phyloP scores from a whole-genome alignment of 1,284 basidiomycete genomes.

The Trichosporon ovoides region DNA sequence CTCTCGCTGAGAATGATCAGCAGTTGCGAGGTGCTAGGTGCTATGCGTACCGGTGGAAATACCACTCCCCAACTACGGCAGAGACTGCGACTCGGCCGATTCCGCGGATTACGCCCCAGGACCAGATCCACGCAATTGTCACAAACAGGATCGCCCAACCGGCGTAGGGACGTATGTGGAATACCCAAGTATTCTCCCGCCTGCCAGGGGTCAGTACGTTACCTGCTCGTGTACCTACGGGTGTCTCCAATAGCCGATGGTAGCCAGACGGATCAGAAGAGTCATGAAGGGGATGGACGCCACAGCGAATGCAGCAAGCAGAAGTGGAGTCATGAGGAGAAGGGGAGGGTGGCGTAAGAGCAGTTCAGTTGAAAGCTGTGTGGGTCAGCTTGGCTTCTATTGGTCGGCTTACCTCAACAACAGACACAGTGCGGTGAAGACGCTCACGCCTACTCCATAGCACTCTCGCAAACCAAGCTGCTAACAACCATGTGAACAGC shows the following conservation, averaged over 20 bases:
- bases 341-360: slow-evolving; percentile 74
- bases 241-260: slow-evolving; percentile 61
- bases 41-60: slow-evolving; percentile 68
- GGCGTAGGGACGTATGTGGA: slow-evolving; percentile 72
- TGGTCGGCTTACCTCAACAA: slow-evolving; percentile 56
- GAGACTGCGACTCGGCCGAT: slow-evolving; percentile 71
- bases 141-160: slow-evolving; percentile 71
- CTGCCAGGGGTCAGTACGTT: slow-evolving; percentile 10
- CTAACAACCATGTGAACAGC: slow-evolving; percentile 64
- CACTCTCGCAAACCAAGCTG: slow-evolving; percentile 64
- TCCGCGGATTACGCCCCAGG: slow-evolving; percentile 80
- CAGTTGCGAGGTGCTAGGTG: slow-evolving; percentile 5
- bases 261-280: slow-evolving; percentile 70
- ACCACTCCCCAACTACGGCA: slow-evolving; percentile 85
- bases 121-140: slow-evolving; percentile 77
- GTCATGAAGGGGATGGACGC: slow-evolving; percentile 79
- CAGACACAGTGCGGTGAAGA: slow-evolving; percentile 57
- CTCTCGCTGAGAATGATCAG: slow-evolving; percentile 12
- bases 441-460: slow-evolving; percentile 62
- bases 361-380: slow-evolving; percentile 64
- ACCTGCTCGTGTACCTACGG: slow-evolving; percentile 27
- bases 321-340: slow-evolving; percentile 69
- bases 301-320: slow-evolving; percentile 67
- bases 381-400: background rate
- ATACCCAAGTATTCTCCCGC: slow-evolving; percentile 54